Evolutionary conservation across 495 filamentous ascomycete genomes (phyloP).

Genomic region (Aspergillus saccharolyticus): DNA sequence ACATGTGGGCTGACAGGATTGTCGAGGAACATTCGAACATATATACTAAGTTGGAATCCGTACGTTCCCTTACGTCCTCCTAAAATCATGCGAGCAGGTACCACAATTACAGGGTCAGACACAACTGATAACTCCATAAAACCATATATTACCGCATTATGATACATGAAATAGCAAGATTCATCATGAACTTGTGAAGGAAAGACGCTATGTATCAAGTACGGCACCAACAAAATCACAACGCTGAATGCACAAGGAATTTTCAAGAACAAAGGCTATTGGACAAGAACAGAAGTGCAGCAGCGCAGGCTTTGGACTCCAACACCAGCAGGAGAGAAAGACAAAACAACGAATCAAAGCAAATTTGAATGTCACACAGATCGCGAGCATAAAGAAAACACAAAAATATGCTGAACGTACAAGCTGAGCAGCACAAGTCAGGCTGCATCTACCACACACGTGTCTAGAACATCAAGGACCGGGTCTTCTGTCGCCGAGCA

Average conservation of each 20-base stretch:
- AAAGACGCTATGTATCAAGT: constrained; percentile 37
- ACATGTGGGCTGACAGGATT: no score
- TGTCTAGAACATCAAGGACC: constrained; percentile 40
- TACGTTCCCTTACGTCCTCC: no score
- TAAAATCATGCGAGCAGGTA: no score
- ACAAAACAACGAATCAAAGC: not conserved
- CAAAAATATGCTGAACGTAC: not conserved
- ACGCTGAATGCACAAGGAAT: constrained; percentile 10
- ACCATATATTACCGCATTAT: not conserved
- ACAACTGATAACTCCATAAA: not conserved
- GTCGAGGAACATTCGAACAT: no score
- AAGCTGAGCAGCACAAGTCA: constrained; percentile 5
- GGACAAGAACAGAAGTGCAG: constrained; percentile 12
- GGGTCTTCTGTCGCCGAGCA: constrained; percentile 40
- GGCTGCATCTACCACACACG: not conserved
- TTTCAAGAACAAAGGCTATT: constrained; percentile 13
- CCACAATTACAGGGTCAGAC: no score
- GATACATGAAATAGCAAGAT: constrained; percentile 8
- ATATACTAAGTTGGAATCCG: no score
- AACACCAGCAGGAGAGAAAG: constrained; percentile 16
- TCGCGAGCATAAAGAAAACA: not conserved
- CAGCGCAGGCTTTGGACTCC: constrained; percentile 23
- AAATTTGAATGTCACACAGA: constrained; percentile 1
- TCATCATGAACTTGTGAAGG: constrained; percentile 29
- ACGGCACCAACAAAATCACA: constrained; percentile 22